phyloP scores from a whole-genome alignment of 371 early-diverging fungal genomes.

The Mucor irregularis region DNA sequence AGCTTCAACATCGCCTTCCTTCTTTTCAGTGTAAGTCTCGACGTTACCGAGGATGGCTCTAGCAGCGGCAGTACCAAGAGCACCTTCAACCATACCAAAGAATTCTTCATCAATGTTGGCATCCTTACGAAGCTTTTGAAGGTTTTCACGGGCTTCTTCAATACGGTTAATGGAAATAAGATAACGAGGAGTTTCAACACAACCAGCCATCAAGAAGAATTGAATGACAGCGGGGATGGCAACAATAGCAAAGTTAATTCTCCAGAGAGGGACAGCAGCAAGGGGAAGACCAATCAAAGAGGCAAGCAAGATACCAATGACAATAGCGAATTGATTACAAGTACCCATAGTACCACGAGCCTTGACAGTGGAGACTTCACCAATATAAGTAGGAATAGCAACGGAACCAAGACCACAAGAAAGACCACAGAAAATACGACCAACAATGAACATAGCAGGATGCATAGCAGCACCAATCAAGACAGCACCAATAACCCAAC shows the following conservation, averaged over 20 bases:
- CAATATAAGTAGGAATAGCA: slow-evolving; percentile 79
- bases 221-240: slow-evolving; percentile 72
- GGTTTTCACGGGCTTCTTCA: slow-evolving; percentile 56
- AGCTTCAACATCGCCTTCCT: not conserved
- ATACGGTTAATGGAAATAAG: slow-evolving; percentile 54
- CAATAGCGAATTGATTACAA: slow-evolving; percentile 39
- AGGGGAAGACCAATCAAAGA: slow-evolving; percentile 62
- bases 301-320: slow-evolving; percentile 71
- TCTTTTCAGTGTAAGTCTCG: not conserved
- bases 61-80: slow-evolving; percentile 1
- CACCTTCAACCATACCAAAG: slow-evolving; percentile 22
- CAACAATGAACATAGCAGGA: slow-evolving; percentile 65
- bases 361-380: slow-evolving; percentile 73
- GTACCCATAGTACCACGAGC: slow-evolving; percentile 67
- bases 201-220: slow-evolving; percentile 58
- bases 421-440: slow-evolving; percentile 78
- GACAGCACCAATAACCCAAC: slow-evolving; percentile 65
- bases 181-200: slow-evolving; percentile 80
- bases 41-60: not conserved
- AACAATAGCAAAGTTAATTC: slow-evolving; percentile 61
- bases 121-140: slow-evolving; percentile 52
- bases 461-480: slow-evolving; percentile 56
- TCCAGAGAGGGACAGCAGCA: slow-evolving; percentile 66
- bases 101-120: slow-evolving; percentile 15
- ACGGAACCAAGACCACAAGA: slow-evolving; percentile 79